Conservation (phyloP, 306 rosid species). For the Vicia sativa region DNA sequence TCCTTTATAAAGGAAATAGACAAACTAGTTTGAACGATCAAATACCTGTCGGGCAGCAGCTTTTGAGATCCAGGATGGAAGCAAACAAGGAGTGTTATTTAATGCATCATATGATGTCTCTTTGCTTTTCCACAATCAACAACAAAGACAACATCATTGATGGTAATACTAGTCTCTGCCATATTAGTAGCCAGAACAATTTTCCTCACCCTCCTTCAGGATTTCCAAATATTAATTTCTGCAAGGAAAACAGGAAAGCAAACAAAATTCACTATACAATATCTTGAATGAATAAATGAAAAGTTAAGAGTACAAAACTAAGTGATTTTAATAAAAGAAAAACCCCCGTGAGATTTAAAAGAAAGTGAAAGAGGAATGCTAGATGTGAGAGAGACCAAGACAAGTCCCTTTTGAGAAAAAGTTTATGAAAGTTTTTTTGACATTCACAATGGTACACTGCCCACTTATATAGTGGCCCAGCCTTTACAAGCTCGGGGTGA, state of each 20-base stretch:
- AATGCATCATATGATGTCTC: constrained; percentile 97
- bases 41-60: constrained; percentile 92
- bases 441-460: constrained; percentile 1
- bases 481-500: not conserved
- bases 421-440: not conserved
- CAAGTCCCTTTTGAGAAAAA: constrained; percentile 13
- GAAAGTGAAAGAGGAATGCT: constrained; percentile 2
- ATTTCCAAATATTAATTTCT: constrained; percentile 89
- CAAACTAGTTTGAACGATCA: constrained; percentile 30
- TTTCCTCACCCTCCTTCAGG: constrained; percentile 84
- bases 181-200: constrained; percentile 94
- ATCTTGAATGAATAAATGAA: constrained; percentile 20
- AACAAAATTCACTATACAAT: constrained; percentile 6
- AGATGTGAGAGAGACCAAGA: constrained; percentile 4
- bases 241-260: constrained; percentile 36
- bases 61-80: constrained; percentile 98
- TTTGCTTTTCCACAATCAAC: constrained; percentile 96
- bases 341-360: not conserved
- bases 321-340: constrained; percentile 18
- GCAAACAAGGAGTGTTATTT: constrained; percentile 98
- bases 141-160: constrained; percentile 89
- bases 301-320: constrained; percentile 24
- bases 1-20: constrained; percentile 22
- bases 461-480: not conserved
- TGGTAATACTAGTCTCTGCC: constrained; percentile 98